Conservation (phyloP, 2,329 filamentous ascomycete species). For the Fusarium tupiense region DNA sequence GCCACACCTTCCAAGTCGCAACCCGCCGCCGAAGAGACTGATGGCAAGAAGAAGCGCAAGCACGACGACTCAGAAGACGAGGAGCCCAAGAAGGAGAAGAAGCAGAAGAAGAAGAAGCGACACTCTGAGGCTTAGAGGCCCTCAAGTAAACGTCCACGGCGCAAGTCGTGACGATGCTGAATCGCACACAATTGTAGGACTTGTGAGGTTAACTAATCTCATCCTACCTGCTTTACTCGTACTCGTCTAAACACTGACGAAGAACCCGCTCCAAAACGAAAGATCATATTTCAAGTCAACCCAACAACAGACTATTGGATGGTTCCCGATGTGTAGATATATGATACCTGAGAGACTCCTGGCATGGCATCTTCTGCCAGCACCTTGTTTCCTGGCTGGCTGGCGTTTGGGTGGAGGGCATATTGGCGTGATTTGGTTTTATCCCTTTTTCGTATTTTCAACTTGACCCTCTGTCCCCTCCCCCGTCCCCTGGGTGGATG, state of each 20-base stretch:
- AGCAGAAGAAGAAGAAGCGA: constrained; percentile 61
- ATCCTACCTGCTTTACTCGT: constrained; percentile 41
- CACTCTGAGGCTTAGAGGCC: constrained; percentile 49
- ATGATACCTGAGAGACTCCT: constrained; percentile 50
- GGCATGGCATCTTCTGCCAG: constrained; percentile 43
- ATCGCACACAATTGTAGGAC: constrained; percentile 29
- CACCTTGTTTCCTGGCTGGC: constrained; percentile 45
- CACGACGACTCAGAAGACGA: constrained; percentile 73
- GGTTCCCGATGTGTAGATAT: constrained; percentile 45
- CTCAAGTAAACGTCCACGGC: constrained; percentile 28
- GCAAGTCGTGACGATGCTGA: constrained; percentile 33
- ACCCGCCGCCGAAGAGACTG: constrained; percentile 54
- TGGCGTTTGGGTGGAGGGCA: constrained; percentile 49
- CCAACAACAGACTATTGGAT: constrained; percentile 36
- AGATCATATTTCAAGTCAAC: constrained; percentile 33
- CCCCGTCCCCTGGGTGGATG: constrained; percentile 8
- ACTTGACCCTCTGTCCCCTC: constrained; percentile 32
- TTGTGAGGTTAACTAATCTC: constrained; percentile 13
- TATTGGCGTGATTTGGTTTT: constrained; percentile 49
- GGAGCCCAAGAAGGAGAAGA: constrained; percentile 67
- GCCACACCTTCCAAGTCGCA: constrained; percentile 54
- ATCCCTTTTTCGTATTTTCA: constrained; percentile 41
- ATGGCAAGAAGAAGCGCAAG: constrained; percentile 72
- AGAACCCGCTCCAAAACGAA: constrained; percentile 34
- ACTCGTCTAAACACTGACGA: constrained; percentile 43